Percentiles rank a stretch among this genome's conserved stretches.
Conservation (phyloP, 1,284 basidiomycete species). For the Moesziomyces sp. region DNA sequence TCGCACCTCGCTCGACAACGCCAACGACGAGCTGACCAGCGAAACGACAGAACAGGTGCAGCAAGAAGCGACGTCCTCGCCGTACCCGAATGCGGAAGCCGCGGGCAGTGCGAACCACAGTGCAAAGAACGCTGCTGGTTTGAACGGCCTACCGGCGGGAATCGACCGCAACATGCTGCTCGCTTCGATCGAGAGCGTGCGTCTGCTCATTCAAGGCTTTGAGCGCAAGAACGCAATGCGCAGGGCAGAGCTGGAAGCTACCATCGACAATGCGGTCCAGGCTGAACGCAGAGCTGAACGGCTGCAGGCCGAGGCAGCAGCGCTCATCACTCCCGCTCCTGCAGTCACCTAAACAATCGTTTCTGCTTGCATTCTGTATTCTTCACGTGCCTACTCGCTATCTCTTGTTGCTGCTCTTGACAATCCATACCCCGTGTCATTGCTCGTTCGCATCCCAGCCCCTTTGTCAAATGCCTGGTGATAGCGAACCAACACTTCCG, state of each 20-base stretch:
- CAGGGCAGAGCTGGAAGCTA: conserved; percentile 42
- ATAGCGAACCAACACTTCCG: no score
- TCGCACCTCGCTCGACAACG: conserved; percentile 3
- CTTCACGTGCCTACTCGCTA: no score
- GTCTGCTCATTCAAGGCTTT: conserved; percentile 47
- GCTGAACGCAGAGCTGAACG: conserved; percentile 37
- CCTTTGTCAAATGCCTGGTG: background rate
- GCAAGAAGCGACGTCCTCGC: background rate
- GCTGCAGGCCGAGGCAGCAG: conserved; percentile 11
- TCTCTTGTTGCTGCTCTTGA: background rate
- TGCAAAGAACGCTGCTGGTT: background rate
- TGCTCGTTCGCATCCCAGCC: background rate
- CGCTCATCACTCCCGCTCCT: background rate
- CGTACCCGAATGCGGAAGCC: background rate
- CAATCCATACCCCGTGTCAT: conserved; percentile 6
- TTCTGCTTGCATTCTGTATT: background rate
- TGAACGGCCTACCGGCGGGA: conserved; percentile 8
- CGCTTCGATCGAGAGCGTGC: conserved; percentile 47
- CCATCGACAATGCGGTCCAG: conserved; percentile 34
- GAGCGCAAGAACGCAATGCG: conserved; percentile 48
- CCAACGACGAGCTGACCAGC: conserved; percentile 1
- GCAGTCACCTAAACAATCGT: conserved; percentile 1
- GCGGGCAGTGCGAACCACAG: background rate
- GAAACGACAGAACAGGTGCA: background rate
- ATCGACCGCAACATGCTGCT: conserved; percentile 36